Conservation (phyloP, 2,329 filamentous ascomycete species). For the Epicoccum nigrum region DNA sequence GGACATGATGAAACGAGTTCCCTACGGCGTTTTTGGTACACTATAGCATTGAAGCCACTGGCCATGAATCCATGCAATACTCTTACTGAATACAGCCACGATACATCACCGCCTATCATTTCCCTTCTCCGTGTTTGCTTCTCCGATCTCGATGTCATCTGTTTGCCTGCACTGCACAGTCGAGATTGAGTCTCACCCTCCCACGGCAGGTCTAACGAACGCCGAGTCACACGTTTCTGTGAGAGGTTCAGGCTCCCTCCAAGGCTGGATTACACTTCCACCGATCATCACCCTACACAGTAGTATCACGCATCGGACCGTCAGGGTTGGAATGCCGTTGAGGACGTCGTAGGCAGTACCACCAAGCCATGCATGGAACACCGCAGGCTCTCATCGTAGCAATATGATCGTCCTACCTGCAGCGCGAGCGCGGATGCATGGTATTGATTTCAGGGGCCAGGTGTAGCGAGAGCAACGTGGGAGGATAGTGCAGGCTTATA, state of each 20-base stretch:
- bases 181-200: neutral
- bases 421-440: neutral
- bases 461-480: constrained; percentile 9
- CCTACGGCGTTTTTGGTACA: constrained; percentile 13
- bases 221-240: neutral
- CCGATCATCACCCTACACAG: neutral
- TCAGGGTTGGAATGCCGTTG: neutral
- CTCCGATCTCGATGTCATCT: neutral
- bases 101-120: neutral
- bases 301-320: neutral
- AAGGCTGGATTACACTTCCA: neutral
- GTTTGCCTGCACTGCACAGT: neutral
- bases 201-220: too few species aligned
- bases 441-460: neutral
- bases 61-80: neutral
- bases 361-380: constrained; percentile 7
- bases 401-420: too few species aligned
- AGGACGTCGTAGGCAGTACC: constrained; percentile 2
- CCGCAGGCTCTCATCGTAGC: too few species aligned
- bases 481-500: constrained; percentile 2
- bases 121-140: too few species aligned
- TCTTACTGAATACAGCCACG: neutral
- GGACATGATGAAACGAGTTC: constrained; percentile 17
- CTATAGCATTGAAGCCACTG: constrained; percentile 1
- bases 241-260: neutral